A percentile compares a stretch with the other conserved stretches of the same genome.
phyloP scores from a whole-genome alignment of 1,139 yeast genomes.

The Yamadazyma buinensis region DNA sequence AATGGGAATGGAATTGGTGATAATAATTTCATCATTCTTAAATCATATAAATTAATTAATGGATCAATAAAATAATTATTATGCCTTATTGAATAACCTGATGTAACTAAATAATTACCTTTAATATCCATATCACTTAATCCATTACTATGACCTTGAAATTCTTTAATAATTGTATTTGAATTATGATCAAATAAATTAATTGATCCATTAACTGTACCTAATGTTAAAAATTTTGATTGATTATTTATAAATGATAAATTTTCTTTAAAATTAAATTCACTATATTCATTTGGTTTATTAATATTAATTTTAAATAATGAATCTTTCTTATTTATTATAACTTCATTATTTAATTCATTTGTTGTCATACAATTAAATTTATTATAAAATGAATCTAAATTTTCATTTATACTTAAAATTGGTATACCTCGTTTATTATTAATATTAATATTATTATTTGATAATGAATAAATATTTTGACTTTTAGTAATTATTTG shows the following conservation, averaged over 20 bases:
- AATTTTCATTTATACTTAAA: constrained; percentile 24
- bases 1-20: constrained; percentile 87
- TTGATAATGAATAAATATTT: constrained; percentile 61
- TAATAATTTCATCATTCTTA: constrained; percentile 66
- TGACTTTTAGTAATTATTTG: constrained; percentile 35
- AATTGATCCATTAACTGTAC: constrained; percentile 62
- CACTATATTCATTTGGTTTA: constrained; percentile 36
- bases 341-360: constrained; percentile 31
- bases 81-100: constrained; percentile 69
- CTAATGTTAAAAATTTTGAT: constrained; percentile 53
- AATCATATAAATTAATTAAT: constrained; percentile 76
- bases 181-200: constrained; percentile 75
- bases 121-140: constrained; percentile 75
- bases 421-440: constrained; percentile 55
- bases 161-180: constrained; percentile 50
- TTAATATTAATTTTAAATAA: constrained; percentile 60
- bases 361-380: constrained; percentile 38
- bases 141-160: constrained; percentile 71
- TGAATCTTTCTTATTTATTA: constrained; percentile 33
- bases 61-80: constrained; percentile 55
- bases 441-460: constrained; percentile 49
- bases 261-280: constrained; percentile 30
- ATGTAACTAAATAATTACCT: constrained; percentile 74
- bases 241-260: constrained; percentile 29
- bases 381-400: constrained; percentile 29